Evolutionary conservation across 768 basidiomycete genomes (phyloP).

Genomic region (Tulasnella sp.): DNA sequence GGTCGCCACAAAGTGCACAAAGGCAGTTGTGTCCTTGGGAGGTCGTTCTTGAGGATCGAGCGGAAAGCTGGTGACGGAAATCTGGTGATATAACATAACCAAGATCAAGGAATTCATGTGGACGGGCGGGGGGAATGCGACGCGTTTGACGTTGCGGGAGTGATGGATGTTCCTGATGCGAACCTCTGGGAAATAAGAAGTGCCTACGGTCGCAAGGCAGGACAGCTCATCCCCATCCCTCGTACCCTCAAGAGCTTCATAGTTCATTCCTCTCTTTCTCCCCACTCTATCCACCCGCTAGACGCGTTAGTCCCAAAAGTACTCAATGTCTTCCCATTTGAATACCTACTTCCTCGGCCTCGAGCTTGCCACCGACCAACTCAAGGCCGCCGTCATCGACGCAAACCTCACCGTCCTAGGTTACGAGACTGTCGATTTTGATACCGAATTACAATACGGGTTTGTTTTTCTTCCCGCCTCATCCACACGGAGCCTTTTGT

Average conservation of each 20-base stretch:
- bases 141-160: too few species aligned
- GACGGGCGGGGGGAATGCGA: too few species aligned
- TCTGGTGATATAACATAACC: too few species aligned
- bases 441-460: conserved; percentile 69
- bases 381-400: conserved; percentile 73
- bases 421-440: conserved; percentile 74
- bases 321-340: conserved; percentile 3
- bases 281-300: conserved; percentile 2
- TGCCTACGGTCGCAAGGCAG: too few species aligned
- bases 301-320: conserved; percentile 6
- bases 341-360: conserved; percentile 72
- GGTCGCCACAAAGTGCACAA: too few species aligned
- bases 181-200: too few species aligned
- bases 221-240: neutral
- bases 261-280: neutral
- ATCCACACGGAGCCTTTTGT: neutral
- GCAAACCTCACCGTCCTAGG: conserved; percentile 71
- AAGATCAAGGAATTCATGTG: too few species aligned
- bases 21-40: too few species aligned
- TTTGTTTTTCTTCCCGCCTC: conserved; percentile 31
- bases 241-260: neutral
- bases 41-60: too few species aligned
- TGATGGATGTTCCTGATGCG: too few species aligned
- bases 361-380: conserved; percentile 73
- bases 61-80: too few species aligned